Conservation (phyloP, 345 rosid species). For the Populus ilicifolia region DNA sequence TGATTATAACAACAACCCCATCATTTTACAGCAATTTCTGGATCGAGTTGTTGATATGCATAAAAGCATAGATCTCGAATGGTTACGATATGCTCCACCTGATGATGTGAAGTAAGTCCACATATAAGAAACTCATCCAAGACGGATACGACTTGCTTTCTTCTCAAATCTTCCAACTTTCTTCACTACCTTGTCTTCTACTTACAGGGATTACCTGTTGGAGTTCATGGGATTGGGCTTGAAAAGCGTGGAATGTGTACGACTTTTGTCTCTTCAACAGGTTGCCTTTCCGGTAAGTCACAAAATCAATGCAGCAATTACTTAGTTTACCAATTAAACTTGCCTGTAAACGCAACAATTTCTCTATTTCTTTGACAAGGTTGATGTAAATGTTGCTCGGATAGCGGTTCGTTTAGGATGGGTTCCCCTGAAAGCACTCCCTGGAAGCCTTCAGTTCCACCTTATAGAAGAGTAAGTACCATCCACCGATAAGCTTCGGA, state of each 20-base stretch:
- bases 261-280: constrained; percentile 52
- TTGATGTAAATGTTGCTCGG: constrained; percentile 70
- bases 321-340: neutral
- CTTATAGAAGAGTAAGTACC: constrained; percentile 45
- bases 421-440: constrained; percentile 67
- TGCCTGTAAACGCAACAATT: neutral
- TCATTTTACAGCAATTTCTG: constrained; percentile 43
- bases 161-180: neutral
- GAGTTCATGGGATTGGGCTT: constrained; percentile 50
- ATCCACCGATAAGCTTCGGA: neutral
- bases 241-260: constrained; percentile 71
- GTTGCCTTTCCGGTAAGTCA: constrained; percentile 61
- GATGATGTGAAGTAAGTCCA: constrained; percentile 49
- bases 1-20: neutral
- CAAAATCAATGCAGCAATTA: neutral
- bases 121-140: too few relatives aligned
- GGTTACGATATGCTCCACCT: constrained; percentile 61
- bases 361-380: constrained; percentile 30
- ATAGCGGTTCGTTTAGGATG: constrained; percentile 72
- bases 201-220: constrained; percentile 48
- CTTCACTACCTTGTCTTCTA: neutral
- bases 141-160: neutral
- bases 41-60: constrained; percentile 28
- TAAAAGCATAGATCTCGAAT: constrained; percentile 59
- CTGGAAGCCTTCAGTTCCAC: constrained; percentile 53